A percentile compares a stretch with the other conserved stretches of the same genome.
These are phyloP conservation scores for Phytopythium mirpurense DNA, from an alignment of 352 stramenopile species.

Conservation along the genomic window DNA sequence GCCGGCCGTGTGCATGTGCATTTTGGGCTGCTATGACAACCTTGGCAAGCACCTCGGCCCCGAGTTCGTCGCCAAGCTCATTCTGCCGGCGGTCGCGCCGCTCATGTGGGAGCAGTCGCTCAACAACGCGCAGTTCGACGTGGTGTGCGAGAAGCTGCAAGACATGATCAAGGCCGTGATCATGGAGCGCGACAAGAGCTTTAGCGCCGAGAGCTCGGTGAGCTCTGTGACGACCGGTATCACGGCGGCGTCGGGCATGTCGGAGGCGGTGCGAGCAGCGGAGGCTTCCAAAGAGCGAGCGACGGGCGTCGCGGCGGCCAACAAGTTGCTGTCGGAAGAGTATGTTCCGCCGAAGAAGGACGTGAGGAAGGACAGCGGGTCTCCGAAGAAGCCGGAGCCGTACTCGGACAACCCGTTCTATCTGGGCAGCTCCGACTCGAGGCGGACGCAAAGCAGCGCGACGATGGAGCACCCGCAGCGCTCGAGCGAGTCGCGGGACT, in stretches of 20 bases:
- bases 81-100: constrained; percentile 74
- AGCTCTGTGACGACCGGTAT: constrained; percentile 52
- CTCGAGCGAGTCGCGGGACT: constrained; percentile 12
- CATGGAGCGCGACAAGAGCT: constrained; percentile 71
- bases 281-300: constrained; percentile 61
- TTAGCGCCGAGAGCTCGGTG: constrained; percentile 66
- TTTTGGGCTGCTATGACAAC: constrained; percentile 85
- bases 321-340: constrained; percentile 77
- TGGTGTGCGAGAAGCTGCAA: constrained; percentile 84
- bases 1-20: constrained; percentile 83
- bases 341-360: constrained; percentile 57
- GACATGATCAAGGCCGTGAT: constrained; percentile 89
- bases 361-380: constrained; percentile 12
- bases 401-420: constrained; percentile 82
- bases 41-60: constrained; percentile 82
- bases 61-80: constrained; percentile 78
- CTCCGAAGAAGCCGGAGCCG: constrained; percentile 38
- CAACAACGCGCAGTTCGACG: constrained; percentile 81
- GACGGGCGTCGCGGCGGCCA: constrained; percentile 59
- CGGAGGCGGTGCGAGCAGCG: constrained; percentile 53
- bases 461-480: constrained; percentile 9
- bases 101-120: constrained; percentile 75
- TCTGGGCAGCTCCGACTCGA: constrained; percentile 29
- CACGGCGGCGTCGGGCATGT: constrained; percentile 59
- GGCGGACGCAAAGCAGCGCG: constrained; percentile 35